Evolutionary conservation across 2,329 filamentous ascomycete genomes (phyloP).

Genomic region (Cadophora luteo-olivacea): DNA sequence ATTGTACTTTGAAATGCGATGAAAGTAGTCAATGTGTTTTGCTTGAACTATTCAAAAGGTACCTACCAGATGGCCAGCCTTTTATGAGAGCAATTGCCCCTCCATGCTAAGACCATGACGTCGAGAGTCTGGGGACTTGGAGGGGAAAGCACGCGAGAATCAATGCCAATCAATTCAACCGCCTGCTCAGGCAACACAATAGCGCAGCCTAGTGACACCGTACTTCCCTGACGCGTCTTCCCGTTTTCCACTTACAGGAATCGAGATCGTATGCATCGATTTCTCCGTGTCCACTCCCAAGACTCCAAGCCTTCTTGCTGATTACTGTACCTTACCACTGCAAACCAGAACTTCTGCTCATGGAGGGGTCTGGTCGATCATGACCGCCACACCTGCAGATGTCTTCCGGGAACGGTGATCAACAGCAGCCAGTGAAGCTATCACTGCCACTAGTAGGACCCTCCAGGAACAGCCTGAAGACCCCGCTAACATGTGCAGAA

Average conservation of each 20-base stretch:
- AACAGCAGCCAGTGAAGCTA: conserved; percentile 79
- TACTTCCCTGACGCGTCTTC: conserved; percentile 9
- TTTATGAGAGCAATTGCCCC: conserved; percentile 19
- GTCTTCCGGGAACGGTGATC: conserved; percentile 50
- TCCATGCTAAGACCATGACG: conserved; percentile 22
- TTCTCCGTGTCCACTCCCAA: neutral
- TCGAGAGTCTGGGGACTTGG: conserved; percentile 9
- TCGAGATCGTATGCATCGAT: neutral
- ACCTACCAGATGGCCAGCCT: neutral
- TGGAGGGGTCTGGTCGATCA: conserved; percentile 24
- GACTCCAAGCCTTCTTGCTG: neutral
- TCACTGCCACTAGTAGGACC: conserved; percentile 72
- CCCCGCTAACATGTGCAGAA: conserved; percentile 54
- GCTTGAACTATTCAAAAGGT: neutral
- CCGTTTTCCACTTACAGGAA: conserved; percentile 9
- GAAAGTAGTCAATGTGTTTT: neutral
- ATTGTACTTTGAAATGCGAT: neutral
- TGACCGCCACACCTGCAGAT: conserved; percentile 39
- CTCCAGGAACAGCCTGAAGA: conserved; percentile 1
- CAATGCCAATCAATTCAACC: neutral
- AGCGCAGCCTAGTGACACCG: neutral
- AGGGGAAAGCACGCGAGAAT: neutral
- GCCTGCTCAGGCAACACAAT: neutral
- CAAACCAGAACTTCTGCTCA: too few species aligned
- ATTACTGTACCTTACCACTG: neutral